Base-by-base conservation (phyloP, 192 early-diverging fungal species). In the Jimgerdemannia flammicorona region DNA sequence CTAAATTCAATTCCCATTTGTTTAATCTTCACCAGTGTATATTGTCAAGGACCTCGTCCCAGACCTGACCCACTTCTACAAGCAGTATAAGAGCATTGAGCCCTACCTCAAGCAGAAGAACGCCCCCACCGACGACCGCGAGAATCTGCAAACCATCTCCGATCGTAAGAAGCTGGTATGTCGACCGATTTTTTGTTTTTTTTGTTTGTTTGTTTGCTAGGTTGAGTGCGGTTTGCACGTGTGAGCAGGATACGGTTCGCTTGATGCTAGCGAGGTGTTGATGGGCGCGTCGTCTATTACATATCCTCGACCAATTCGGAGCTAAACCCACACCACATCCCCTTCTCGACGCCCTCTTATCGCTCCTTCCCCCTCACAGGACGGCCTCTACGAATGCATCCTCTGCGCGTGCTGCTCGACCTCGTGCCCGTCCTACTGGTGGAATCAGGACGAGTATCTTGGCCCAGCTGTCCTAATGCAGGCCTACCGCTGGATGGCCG, bases 401-500 rank as follows among this genome's bases (percentile, higher is more conserved):
- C 88, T 98, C 70, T 98, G 97, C 82, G 95, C 95, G 59, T 98
- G 97, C 87, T 98, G 97, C 84, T 97, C 95, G 4, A 98, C 97
- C 40, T 92, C 95, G 19, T 98, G 97, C 87, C 95, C 95, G 41
- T 92, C 90, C 76, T 97, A 98, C 89, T 98, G 95, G 95, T 98
- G 96, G 95, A 97, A 98, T 89, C 87, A 91, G 80, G 93, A 95
- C 54, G 92, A 90, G 59, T 99, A 99, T 83, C 89, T 99, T 39
- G 97, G 97, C 69, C 97, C 97, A 19, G 95, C 97, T 44, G 93
- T 99, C 18, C 88, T 99, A 70, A 92, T 99, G 89, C 96, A 97
- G 88, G 95, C 96, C 69, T 99, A 99, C 88, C 94, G 97, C 80
- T 99, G 97, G 97, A 99, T 99, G 94, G 90, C 91, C 72, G 97